phyloP scores from a whole-genome alignment of 768 basidiomycete species.

The Suillus alpinus region DNA sequence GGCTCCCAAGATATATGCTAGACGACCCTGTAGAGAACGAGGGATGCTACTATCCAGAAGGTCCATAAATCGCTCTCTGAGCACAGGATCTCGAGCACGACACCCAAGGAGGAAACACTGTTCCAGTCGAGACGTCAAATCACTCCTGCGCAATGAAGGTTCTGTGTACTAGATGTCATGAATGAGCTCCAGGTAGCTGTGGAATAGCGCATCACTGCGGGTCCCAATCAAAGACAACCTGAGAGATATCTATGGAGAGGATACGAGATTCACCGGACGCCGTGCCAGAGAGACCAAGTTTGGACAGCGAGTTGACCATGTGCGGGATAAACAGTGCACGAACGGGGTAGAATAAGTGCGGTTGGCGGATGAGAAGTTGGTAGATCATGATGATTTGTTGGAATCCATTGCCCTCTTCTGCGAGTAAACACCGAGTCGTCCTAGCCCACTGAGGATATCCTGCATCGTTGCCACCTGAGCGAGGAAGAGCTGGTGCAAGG shows the following conservation, averaged over 20 bases:
- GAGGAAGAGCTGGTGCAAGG: slow-evolving; percentile 77
- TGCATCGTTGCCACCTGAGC: slow-evolving; percentile 52
- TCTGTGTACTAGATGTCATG: slow-evolving; percentile 95
- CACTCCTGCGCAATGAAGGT: slow-evolving; percentile 80
- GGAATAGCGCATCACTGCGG: slow-evolving; percentile 75
- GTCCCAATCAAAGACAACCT: slow-evolving; percentile 92
- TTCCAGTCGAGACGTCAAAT: slow-evolving; percentile 90
- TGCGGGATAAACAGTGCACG: slow-evolving; percentile 91
- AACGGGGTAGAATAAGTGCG: slow-evolving; percentile 88
- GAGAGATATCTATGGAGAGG: slow-evolving; percentile 85
- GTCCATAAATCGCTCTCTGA: slow-evolving; percentile 86
- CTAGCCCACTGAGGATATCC: slow-evolving; percentile 81
- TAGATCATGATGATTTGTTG: slow-evolving; percentile 79
- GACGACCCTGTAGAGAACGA: slow-evolving; percentile 71
- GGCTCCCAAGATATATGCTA: slow-evolving; percentile 88
- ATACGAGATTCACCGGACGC: slow-evolving; percentile 79
- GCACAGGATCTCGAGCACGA: slow-evolving; percentile 71
- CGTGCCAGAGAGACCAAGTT: slow-evolving; percentile 75
- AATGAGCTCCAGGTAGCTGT: slow-evolving; percentile 83
- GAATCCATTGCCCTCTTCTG: slow-evolving; percentile 78
- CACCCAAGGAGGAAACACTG: slow-evolving; percentile 92
- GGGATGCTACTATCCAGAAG: slow-evolving; percentile 88
- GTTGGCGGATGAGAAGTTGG: slow-evolving; percentile 88
- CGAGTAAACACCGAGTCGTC: slow-evolving; percentile 77
- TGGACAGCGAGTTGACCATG: slow-evolving; percentile 86